Conservation (phyloP, 345 rosid genomes). For the Murraya koenigii region DNA sequence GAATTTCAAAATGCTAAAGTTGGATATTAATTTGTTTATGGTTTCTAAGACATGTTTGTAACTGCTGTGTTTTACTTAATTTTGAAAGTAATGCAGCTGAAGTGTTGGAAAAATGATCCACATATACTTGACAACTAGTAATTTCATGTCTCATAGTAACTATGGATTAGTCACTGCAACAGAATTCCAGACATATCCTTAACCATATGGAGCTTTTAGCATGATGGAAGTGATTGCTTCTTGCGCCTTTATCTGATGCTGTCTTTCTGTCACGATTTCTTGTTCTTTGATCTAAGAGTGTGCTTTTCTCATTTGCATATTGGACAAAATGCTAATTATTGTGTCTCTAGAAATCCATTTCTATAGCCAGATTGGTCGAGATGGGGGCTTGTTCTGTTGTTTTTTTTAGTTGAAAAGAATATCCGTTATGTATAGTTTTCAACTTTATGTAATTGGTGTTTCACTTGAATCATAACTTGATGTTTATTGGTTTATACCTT, state of each 20-base stretch:
- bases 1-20: background rate
- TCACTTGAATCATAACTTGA: background rate
- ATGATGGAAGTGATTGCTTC: background rate
- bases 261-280: background rate
- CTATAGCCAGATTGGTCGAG: background rate
- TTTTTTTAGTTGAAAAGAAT: background rate
- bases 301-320: background rate
- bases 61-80: background rate
- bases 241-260: background rate
- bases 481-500: slow-evolving; percentile 25
- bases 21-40: background rate
- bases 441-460: background rate
- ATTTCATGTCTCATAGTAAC: background rate
- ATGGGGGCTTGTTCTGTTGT: background rate
- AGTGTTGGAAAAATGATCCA: background rate
- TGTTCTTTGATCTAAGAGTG: background rate
- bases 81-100: background rate
- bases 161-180: background rate
- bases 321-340: background rate
- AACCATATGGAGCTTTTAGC: background rate
- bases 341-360: background rate
- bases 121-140: background rate
- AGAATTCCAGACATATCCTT: background rate
- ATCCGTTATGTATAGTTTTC: background rate
- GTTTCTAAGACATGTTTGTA: background rate